Base-by-base conservation (phyloP, 208 protist genomes). In the Wallacemonas sp. region DNA sequence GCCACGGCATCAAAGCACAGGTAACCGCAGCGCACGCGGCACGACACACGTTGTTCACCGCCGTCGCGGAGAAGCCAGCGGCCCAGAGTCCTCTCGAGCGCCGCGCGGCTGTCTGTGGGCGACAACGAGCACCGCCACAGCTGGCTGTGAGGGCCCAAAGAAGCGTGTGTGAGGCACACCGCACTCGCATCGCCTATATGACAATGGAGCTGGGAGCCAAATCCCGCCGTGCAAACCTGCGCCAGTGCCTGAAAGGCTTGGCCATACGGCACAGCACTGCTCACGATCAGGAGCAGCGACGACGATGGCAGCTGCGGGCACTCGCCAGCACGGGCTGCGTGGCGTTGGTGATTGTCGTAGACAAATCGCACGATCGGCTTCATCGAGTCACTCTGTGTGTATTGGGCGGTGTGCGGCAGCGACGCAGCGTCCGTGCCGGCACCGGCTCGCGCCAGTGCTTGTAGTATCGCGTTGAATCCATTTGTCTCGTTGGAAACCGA, bases 91-190 rank as follows among this genome's bases (percentile, higher is more conserved):
- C 39, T 64, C 58, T 91, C 81, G 32, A 91, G 13, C 1, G 71
- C 81, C 12, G 36, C 50, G 39, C 75, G 76, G 24, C 82, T 22
- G 41, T 79, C 64, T 4, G 48, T 34, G n/a, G 73, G 71, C 15
- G 71, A 63, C 39, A 73, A 69, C 1, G 79, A 70, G 63, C 73
- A 85, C 50, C 85, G 82, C 22, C 71, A 71, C 0, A 81, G 39
- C 4, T 50, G 55, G 13, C 62, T 52, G 21, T 26, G 22, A 4
- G 12, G 12, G 12, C 57, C 19, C 21, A 73, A 15, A 9, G 17
- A 19, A 17, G 59, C 71, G 12, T n/a, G 42, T 6, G 79, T 76
- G 21, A 73, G 33, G 42, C 71, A 70, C 19, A 69, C 68, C 17
- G 71, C 74, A 12, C 34, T 34, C 36, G 32, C 24, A 41, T 81